A percentile compares a stretch with the other conserved stretches of the same genome.
Evolutionary conservation across 768 basidiomycete genomes (phyloP).

Genomic region (Suillus variegatus): DNA sequence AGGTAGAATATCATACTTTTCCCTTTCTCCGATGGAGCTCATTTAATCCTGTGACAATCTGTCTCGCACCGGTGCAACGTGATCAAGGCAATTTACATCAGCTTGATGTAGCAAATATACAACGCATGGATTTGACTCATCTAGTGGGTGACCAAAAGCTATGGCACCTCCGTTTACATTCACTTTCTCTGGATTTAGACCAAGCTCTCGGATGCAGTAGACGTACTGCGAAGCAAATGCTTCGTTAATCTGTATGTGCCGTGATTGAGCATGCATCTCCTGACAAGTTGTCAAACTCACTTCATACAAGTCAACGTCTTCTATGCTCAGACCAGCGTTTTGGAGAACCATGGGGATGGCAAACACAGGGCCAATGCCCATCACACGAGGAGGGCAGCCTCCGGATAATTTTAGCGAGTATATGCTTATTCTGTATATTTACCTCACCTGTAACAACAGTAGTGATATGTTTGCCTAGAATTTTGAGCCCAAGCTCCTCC

Average conservation of each 20-base stretch:
- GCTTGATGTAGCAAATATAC: not conserved
- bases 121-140: conserved; percentile 44
- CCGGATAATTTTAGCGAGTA: not conserved
- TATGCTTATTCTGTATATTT: not conserved
- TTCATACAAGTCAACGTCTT: conserved; percentile 82
- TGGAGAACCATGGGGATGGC: conserved; percentile 82
- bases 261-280: conserved; percentile 2
- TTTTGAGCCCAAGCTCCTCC: conserved; percentile 66
- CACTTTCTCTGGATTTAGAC: conserved; percentile 63
- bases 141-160: conserved; percentile 81
- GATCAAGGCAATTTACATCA: conserved; percentile 23
- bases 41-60: conserved; percentile 81
- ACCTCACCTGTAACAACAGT: conserved; percentile 64
- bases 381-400: conserved; percentile 79
- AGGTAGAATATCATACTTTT: conserved; percentile 46
- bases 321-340: conserved; percentile 60
- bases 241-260: conserved; percentile 74
- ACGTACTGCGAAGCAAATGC: conserved; percentile 86
- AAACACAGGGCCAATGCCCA: conserved; percentile 84
- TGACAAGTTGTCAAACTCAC: conserved; percentile 33
- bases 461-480: conserved; percentile 80
- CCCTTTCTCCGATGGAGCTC: conserved; percentile 68
- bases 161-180: conserved; percentile 94
- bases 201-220: conserved; percentile 68
- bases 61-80: conserved; percentile 85